Evolutionary conservation across 2,329 filamentous ascomycete species (phyloP).

Genomic region (Grosmannia clavigera): DNA sequence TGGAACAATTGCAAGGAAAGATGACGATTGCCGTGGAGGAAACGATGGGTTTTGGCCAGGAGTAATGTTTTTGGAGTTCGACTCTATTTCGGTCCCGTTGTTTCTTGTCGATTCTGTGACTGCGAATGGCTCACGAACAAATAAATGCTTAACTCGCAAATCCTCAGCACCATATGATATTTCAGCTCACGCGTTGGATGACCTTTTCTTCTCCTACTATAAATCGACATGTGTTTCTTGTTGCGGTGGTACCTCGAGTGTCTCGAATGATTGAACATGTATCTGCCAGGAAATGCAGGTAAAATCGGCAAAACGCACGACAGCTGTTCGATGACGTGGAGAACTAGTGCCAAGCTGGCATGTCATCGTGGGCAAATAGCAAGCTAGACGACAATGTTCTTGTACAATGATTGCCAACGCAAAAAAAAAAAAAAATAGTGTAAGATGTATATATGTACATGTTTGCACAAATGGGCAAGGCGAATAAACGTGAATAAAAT

Average conservation of each 20-base stretch:
- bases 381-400: too few relatives aligned
- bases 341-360: too few relatives aligned
- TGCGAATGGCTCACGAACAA: background rate
- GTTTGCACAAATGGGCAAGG: background rate
- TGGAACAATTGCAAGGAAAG: slow-evolving; percentile 77
- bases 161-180: background rate
- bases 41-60: slow-evolving; percentile 96
- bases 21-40: slow-evolving; percentile 96
- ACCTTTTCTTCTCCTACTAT: background rate
- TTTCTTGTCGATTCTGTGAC: background rate
- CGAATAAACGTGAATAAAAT: background rate
- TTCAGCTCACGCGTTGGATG: background rate
- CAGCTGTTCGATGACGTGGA: background rate
- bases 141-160: background rate
- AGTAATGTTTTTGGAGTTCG: slow-evolving; percentile 40
- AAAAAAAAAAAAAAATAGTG: background rate
- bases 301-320: background rate
- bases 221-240: background rate
- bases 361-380: too few relatives aligned
- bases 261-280: background rate
- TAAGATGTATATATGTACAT: background rate
- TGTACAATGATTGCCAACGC: background rate
- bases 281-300: background rate
- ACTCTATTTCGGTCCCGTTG: background rate
- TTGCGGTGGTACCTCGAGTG: background rate